Percentiles rank a stretch among this genome's conserved stretches.
phyloP scores from a whole-genome alignment of 371 early-diverging fungal genomes.

The Apophysomyces ossiformis region DNA sequence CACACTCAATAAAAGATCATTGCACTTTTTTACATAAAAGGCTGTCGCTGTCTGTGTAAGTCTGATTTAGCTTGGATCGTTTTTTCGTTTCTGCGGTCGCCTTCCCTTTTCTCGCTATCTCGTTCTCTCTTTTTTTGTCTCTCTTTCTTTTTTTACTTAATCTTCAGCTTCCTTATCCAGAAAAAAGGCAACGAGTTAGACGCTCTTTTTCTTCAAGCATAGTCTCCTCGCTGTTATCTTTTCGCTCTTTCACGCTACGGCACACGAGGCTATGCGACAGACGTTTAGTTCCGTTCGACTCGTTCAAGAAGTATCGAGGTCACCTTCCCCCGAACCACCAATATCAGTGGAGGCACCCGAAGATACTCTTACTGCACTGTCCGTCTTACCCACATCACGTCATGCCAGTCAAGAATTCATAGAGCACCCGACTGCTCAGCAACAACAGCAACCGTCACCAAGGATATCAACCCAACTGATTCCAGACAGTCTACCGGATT shows the following conservation, averaged over 20 bases:
- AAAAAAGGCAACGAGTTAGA: background rate
- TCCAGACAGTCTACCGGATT: background rate
- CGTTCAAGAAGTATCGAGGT: slow-evolving; percentile 31
- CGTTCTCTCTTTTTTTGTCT: background rate
- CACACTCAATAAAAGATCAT: slow-evolving; percentile 15
- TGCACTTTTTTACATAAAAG: slow-evolving; percentile 6
- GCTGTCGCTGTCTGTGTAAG: slow-evolving; percentile 10
- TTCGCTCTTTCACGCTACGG: background rate
- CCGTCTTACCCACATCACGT: background rate
- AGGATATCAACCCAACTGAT: background rate
- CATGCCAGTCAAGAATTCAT: background rate
- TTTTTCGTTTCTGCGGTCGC: slow-evolving; percentile 10
- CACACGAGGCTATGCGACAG: slow-evolving; percentile 18
- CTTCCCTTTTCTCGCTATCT: slow-evolving; percentile 11
- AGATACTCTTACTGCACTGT: background rate
- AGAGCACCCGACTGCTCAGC: background rate
- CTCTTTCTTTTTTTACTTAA: too few species aligned
- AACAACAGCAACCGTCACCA: background rate
- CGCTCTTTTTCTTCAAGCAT: background rate
- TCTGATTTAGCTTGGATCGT: background rate
- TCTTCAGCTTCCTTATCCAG: slow-evolving; percentile 8
- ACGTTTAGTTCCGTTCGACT: slow-evolving; percentile 28
- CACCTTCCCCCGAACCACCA: slow-evolving; percentile 13
- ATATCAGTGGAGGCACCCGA: background rate
- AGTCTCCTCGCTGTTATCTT: background rate